Conservation (phyloP, 1,284 basidiomycete genomes). For the Vanrija sp. region DNA sequence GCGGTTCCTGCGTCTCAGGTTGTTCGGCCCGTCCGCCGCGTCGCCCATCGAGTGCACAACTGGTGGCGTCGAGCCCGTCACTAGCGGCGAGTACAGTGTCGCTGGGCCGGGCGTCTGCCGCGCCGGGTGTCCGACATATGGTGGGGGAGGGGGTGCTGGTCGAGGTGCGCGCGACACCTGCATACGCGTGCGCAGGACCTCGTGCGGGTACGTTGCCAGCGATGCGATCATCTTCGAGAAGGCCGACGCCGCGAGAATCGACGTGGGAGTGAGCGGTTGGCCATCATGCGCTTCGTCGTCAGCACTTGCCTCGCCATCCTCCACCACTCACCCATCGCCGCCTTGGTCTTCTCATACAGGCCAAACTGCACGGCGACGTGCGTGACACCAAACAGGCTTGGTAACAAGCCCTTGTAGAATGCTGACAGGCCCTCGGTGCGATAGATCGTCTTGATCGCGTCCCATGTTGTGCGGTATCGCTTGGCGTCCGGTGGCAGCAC, state of each 20-base stretch:
- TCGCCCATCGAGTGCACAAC: neutral
- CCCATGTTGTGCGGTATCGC: slow-evolving; percentile 78
- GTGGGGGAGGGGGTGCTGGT: neutral
- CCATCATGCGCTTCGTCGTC: slow-evolving; percentile 49
- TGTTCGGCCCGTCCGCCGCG: neutral
- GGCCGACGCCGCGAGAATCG: slow-evolving; percentile 81
- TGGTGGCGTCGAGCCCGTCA: slow-evolving; percentile 22
- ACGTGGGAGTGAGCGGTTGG: slow-evolving; percentile 57
- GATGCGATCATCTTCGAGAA: slow-evolving; percentile 91
- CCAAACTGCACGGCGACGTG: slow-evolving; percentile 96
- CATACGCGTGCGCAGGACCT: slow-evolving; percentile 85
- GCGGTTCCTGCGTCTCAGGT: neutral
- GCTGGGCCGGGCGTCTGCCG: neutral
- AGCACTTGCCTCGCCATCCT: neutral
- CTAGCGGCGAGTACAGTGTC: slow-evolving; percentile 24
- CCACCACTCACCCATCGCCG: slow-evolving; percentile 64
- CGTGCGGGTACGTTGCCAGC: slow-evolving; percentile 89
- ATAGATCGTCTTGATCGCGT: slow-evolving; percentile 82
- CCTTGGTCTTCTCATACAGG: slow-evolving; percentile 86
- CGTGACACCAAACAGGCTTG: slow-evolving; percentile 79
- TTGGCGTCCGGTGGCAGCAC: slow-evolving; percentile 65
- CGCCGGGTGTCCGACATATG: neutral
- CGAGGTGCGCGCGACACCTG: slow-evolving; percentile 57
- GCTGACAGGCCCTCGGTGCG: slow-evolving; percentile 74
- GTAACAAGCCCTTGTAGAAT: slow-evolving; percentile 87